Evolutionary conservation across 148 eudicot genomes (phyloP), one percentile per base, ranked within the genome.

Genomic region (Dianthus caryophyllus): DNA sequence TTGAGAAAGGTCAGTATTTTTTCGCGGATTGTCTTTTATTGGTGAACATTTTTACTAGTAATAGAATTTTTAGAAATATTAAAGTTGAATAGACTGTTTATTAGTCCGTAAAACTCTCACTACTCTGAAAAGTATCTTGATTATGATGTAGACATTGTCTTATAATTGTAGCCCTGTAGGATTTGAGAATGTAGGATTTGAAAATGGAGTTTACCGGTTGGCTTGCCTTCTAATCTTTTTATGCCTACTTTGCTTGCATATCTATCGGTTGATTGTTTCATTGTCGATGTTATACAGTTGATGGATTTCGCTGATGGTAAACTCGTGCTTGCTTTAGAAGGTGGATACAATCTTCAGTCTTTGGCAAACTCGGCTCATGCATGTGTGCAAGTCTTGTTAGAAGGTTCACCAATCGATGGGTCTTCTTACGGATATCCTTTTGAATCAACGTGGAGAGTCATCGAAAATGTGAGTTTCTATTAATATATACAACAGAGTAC

Each of bases 381-480:
- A 59, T 95, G 99, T 84, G 88, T 90, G 55, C 82, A 90, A 77
- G 91, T 87, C 20, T 80, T 95, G 79, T 74, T 90, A 51, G 88
- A 90, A 22, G 86, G 80, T 61, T 80, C 82, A 72, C 86, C 90
- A 29, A 71, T 88, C 30, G 44, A 26, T 71, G 91, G 85, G 56
- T 82, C 83, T 67, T 83, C 81, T 12, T 82, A 85, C 80, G 91
- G 79, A 67, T 79, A 82, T 84, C 96, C 99, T 31, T 95, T 86
- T 67, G 94, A 84, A 73, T 85, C 99, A 43, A 86, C 99, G n/a
- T 95, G 97, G 99, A 87, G 87, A 46, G 87, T 86, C 66, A 95
- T 95, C 68, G 76, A 84, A 76, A 71, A 78, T 76, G 99, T 95
- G 75, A 72, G 70, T 30, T 65, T 48, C 10, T 20, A 18, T 54